Conservation (phyloP, 2,329 filamentous ascomycete genomes). For the Pezizomycotina sp. region DNA sequence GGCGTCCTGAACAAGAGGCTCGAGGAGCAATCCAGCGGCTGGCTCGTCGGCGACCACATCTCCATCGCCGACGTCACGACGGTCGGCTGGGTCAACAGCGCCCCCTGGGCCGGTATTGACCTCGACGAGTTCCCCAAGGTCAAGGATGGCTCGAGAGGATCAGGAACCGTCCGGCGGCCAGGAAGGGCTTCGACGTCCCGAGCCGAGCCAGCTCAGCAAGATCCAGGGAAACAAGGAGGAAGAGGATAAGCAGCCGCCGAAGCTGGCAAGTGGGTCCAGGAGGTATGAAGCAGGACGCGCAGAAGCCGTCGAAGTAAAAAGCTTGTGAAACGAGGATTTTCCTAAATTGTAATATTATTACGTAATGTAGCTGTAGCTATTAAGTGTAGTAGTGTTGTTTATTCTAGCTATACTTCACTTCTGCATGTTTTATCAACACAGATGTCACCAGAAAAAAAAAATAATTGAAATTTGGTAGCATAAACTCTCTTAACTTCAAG, state of each 20-base stretch:
- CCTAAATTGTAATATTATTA: too few relatives aligned
- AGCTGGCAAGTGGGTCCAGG: too few relatives aligned
- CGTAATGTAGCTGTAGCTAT: too few relatives aligned
- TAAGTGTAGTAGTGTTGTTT: too few relatives aligned
- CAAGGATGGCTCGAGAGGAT: slow-evolving; percentile 70
- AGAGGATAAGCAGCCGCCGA: slow-evolving; percentile 41
- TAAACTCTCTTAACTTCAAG: too few relatives aligned
- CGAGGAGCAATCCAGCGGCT: slow-evolving; percentile 38
- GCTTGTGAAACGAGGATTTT: too few relatives aligned
- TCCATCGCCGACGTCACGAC: slow-evolving; percentile 66
- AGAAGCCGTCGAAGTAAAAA: too few relatives aligned
- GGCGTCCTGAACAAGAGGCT: slow-evolving; percentile 60
- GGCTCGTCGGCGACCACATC: slow-evolving; percentile 48
- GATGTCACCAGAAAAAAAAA: too few relatives aligned
- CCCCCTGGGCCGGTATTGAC: slow-evolving; percentile 46
- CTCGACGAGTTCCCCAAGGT: slow-evolving; percentile 60
- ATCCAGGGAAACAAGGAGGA: slow-evolving; percentile 33
- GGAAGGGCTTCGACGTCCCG: neutral
- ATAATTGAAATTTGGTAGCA: too few relatives aligned
- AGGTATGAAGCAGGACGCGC: too few relatives aligned
- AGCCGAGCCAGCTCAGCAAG: slow-evolving; percentile 39
- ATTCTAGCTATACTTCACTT: too few relatives aligned
- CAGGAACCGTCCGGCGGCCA: slow-evolving; percentile 46
- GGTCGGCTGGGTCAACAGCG: slow-evolving; percentile 58
- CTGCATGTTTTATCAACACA: too few relatives aligned